phyloP scores from a whole-genome alignment of 768 basidiomycete species.

The Dioszegia aurantiaca region DNA sequence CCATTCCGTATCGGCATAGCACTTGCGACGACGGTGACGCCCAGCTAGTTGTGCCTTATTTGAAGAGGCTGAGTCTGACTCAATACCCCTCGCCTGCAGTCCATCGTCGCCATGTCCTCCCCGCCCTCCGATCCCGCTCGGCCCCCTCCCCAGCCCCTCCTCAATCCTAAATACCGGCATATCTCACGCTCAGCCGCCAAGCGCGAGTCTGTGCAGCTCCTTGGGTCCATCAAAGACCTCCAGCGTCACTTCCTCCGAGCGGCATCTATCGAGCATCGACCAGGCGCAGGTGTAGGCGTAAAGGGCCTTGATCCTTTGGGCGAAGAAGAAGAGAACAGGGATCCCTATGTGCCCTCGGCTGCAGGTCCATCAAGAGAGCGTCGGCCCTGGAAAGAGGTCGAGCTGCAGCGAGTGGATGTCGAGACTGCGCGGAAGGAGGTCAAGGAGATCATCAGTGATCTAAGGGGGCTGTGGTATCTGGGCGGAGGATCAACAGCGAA shows the following conservation, averaged over 20 bases:
- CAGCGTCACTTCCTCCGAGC: conserved; percentile 73
- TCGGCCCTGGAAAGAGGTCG: conserved; percentile 42
- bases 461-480: conserved; percentile 31
- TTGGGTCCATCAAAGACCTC: conserved; percentile 94
- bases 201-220: conserved; percentile 85
- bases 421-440: conserved; percentile 30
- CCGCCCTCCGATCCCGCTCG: conserved; percentile 7
- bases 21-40: too few species aligned
- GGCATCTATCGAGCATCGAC: conserved; percentile 33
- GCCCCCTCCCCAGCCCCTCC: conserved; percentile 8
- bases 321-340: conserved; percentile 49
- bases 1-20: too few species aligned
- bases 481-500: conserved; percentile 3
- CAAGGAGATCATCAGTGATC: conserved; percentile 13
- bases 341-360: background rate
- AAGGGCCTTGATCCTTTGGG: conserved; percentile 62
- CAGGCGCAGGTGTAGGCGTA: conserved; percentile 35
- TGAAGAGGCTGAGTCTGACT: too few species aligned
- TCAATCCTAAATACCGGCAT: conserved; percentile 41
- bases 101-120: conserved; percentile 1
- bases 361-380: conserved; percentile 15
- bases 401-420: conserved; percentile 31
- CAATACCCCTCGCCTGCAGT: background rate
- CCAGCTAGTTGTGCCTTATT: too few species aligned
- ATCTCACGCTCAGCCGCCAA: conserved; percentile 66